Conservation (phyloP, 768 basidiomycete species). For the Tulasnella calospora region DNA sequence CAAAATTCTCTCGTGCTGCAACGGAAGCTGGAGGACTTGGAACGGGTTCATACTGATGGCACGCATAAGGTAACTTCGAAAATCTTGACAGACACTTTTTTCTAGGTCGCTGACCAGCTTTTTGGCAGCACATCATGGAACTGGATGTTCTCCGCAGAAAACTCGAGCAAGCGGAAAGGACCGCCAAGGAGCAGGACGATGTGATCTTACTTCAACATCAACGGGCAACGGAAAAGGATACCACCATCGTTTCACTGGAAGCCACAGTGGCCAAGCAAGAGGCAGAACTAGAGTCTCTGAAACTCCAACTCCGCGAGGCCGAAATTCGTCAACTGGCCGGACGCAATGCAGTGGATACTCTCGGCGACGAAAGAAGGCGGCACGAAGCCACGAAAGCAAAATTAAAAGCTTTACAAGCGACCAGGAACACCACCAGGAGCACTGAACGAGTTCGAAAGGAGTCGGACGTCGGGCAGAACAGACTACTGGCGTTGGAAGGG, state of each 20-base stretch:
- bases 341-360: not conserved
- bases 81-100: not conserved
- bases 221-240: not conserved
- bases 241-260: not conserved
- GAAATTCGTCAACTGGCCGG: not conserved
- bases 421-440: too few relatives aligned
- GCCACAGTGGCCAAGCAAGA: not conserved
- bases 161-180: conserved; percentile 10
- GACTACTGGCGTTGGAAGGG: not conserved
- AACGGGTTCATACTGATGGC: conserved; percentile 20
- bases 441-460: not conserved
- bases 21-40: conserved; percentile 26
- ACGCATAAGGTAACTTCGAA: conserved; percentile 15
- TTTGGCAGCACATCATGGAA: conserved; percentile 7
- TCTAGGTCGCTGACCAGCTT: not conserved
- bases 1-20: conserved; percentile 17
- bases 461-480: not conserved
- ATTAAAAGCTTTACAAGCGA: not conserved
- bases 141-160: not conserved
- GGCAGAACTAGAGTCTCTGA: not conserved
- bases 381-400: conserved; percentile 10
- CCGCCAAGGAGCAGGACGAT: not conserved
- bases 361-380: not conserved
- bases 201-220: not conserved
- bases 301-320: not conserved